A percentile compares a stretch with the other conserved stretches of the same genome.
phyloP scores from a whole-genome alignment of 306 rosid genomes.

The Gynostemma pentaphyllum region DNA sequence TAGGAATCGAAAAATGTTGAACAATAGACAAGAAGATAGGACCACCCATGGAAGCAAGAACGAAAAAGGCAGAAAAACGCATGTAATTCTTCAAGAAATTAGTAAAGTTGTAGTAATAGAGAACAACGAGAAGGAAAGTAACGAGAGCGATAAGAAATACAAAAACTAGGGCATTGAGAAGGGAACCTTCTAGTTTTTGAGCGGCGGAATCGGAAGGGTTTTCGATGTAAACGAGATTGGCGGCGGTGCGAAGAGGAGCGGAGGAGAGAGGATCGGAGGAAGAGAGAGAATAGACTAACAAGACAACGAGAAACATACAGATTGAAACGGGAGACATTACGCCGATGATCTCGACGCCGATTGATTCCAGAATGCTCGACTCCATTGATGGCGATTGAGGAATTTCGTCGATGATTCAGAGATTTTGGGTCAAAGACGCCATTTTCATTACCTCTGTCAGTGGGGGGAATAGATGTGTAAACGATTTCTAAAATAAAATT shows the following conservation, averaged over 20 bases:
- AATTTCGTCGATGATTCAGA: constrained; percentile 16
- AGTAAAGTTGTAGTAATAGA: constrained; percentile 84
- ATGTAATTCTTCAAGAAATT: constrained; percentile 70
- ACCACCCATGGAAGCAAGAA: constrained; percentile 75
- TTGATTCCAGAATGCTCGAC: constrained; percentile 62
- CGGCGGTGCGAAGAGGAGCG: constrained; percentile 53
- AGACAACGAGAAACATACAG: constrained; percentile 84
- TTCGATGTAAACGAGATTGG: constrained; percentile 81
- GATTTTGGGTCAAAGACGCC: not conserved
- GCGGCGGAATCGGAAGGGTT: constrained; percentile 57
- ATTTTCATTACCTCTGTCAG: not conserved
- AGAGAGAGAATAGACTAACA: constrained; percentile 69
- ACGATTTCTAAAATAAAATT: no score
- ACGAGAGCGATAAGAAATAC: constrained; percentile 57
- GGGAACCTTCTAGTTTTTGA: constrained; percentile 79
- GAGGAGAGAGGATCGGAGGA: constrained; percentile 30
- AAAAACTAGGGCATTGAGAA: constrained; percentile 81
- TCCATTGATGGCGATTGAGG: constrained; percentile 52
- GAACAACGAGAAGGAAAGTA: constrained; percentile 67
- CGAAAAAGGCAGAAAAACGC: constrained; percentile 88
- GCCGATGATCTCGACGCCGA: constrained; percentile 80
- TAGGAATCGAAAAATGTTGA: constrained; percentile 59
- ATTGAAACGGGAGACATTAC: constrained; percentile 93
- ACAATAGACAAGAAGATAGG: constrained; percentile 61
- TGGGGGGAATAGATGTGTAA: no score